Conservation (phyloP, 2,329 filamentous ascomycete species). For the Teratosphaeria destructans region DNA sequence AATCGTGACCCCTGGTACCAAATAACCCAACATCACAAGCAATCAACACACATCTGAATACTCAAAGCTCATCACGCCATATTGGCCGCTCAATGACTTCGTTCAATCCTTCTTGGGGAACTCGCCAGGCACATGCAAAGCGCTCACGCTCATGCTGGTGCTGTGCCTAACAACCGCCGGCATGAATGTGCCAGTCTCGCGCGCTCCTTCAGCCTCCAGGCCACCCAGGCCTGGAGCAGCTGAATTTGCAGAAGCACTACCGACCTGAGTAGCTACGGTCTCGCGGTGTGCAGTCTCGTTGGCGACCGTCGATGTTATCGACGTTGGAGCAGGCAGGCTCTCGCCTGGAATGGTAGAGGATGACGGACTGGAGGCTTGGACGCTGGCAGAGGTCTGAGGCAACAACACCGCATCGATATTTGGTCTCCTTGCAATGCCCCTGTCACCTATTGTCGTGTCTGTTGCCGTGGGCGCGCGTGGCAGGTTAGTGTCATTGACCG, state of each 20-base stretch:
- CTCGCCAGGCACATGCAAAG: slow-evolving; percentile 60
- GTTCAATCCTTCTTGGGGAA: slow-evolving; percentile 25
- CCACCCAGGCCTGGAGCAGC: slow-evolving; percentile 14
- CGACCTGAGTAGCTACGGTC: background rate
- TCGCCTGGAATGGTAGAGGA: background rate
- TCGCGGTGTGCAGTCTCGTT: slow-evolving; percentile 1
- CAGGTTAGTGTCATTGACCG: background rate
- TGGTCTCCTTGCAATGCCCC: background rate
- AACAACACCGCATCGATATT: background rate
- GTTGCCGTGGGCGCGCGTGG: background rate
- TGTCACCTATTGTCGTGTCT: background rate
- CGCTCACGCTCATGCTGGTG: slow-evolving; percentile 45
- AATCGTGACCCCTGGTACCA: background rate
- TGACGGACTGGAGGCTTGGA: background rate
- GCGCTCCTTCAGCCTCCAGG: slow-evolving; percentile 24
- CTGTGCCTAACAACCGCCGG: slow-evolving; percentile 39
- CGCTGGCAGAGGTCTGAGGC: background rate
- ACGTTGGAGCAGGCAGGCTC: background rate
- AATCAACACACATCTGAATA: background rate
- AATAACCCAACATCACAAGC: background rate
- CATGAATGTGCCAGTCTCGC: slow-evolving; percentile 30
- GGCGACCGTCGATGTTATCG: background rate
- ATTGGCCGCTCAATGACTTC: background rate
- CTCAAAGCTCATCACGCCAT: background rate
- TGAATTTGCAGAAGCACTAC: background rate